Conservation (phyloP, 495 filamentous ascomycete genomes). For the Penicillium canescens region DNA sequence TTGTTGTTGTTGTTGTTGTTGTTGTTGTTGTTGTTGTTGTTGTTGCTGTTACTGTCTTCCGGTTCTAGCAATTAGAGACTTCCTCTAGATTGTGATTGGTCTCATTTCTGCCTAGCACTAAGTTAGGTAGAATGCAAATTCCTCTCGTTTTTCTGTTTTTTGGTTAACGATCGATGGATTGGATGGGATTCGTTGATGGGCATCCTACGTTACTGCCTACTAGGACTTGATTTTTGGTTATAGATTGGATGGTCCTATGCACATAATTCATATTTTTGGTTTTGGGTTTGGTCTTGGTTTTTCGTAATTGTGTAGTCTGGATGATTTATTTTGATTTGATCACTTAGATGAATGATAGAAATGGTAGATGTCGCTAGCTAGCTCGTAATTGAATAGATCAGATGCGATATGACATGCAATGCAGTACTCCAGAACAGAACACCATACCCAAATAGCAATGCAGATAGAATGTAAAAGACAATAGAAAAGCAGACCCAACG, state of each 20-base stretch:
- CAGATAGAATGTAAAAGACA: not conserved
- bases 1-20: not conserved
- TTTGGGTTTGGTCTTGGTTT: not conserved
- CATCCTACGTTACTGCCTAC: no score
- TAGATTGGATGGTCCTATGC: not conserved
- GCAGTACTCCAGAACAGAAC: not conserved
- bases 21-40: slow-evolving; percentile 1
- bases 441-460: not conserved
- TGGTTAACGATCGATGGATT: not conserved
- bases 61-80: not conserved
- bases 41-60: not conserved
- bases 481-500: not conserved
- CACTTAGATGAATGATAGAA: not conserved
- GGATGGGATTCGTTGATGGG: not conserved
- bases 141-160: not conserved
- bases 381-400: not conserved
- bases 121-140: no score
- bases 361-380: not conserved
- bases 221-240: not conserved
- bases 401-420: not conserved
- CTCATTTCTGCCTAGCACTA: no score
- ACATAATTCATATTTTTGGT: slow-evolving; percentile 1
- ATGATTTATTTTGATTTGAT: no score
- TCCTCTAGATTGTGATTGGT: not conserved
- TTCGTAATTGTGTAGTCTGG: no score